Conservation (phyloP, 1,139 yeast genomes). For the Geotrichum aggregatum region DNA sequence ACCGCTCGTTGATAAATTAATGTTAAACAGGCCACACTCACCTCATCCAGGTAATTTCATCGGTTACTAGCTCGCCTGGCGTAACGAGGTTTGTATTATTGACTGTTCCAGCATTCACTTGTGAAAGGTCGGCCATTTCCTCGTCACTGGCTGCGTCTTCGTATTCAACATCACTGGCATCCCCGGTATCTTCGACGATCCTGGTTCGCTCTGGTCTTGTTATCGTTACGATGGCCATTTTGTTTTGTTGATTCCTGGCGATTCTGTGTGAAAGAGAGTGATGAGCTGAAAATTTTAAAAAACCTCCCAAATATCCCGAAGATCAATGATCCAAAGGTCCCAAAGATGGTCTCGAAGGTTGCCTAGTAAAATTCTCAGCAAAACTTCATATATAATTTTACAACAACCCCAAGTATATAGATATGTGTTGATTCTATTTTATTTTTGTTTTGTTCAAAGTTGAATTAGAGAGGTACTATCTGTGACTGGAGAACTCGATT, state of each 20-base stretch:
- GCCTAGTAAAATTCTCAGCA: no score
- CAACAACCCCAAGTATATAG: no score
- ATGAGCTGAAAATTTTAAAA: slow-evolving; percentile 3
- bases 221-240: slow-evolving; percentile 27
- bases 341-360: no score
- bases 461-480: no score
- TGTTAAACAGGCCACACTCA: slow-evolving; percentile 18
- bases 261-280: background rate
- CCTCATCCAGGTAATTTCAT: slow-evolving; percentile 93
- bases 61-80: slow-evolving; percentile 96
- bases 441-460: no score
- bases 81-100: slow-evolving; percentile 51
- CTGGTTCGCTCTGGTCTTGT: slow-evolving; percentile 22
- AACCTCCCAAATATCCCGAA: background rate
- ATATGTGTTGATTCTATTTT: no score
- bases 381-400: no score
- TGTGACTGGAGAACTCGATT: no score
- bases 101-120: slow-evolving; percentile 19
- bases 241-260: background rate
- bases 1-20: no score
- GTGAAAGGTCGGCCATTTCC: slow-evolving; percentile 21
- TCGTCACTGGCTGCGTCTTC: slow-evolving; percentile 29
- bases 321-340: no score
- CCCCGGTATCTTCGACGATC: slow-evolving; percentile 12
- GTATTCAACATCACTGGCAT: slow-evolving; percentile 22